Evolutionary conservation across 495 filamentous ascomycete genomes (phyloP), one percentile per base, ranked within the genome.

Genomic region (Penicillium paxilli): DNA sequence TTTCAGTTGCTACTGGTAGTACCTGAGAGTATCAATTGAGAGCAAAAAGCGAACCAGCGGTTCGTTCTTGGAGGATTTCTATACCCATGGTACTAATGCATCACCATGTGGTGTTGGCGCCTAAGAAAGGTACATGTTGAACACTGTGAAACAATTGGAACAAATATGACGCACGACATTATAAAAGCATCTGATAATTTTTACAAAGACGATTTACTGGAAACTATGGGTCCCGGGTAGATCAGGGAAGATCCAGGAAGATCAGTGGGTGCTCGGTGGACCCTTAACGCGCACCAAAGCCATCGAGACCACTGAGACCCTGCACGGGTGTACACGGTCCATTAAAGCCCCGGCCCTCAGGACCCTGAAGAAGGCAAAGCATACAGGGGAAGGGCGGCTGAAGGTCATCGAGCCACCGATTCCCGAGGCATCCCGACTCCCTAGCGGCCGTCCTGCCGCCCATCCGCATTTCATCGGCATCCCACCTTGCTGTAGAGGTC

Each of bases 111-210:
- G n/a, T n/a, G n/a, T n/a, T n/a, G n/a, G n/a, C n/a, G n/a, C n/a
- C n/a, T n/a, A n/a, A n/a, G n/a, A n/a, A n/a, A n/a, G n/a, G n/a
- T n/a, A n/a, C n/a, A n/a, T n/a, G n/a, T n/a, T n/a, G n/a, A n/a
- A n/a, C n/a, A n/a, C n/a, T n/a, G n/a, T n/a, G n/a, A n/a, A n/a
- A n/a, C n/a, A n/a, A n/a, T n/a, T n/a, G n/a, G n/a, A n/a, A n/a
- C n/a, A n/a, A n/a, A n/a, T 38, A 51, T 49, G 40, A 42, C 40
- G 40, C 21, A 42, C 40, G 21, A 5, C 40, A 44, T 48, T 48
- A 48, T 51, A 25, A 51, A 51, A 40, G 22, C 24, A 44, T 51
- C 24, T 51, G 49, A 44, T 51, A 44, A 20, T 44, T 7, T 11
- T 51, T 44, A 51, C n/a, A 16, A 42, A 44, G 8, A 17, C 5